phyloP scores from a whole-genome alignment of 1,284 basidiomycete species.

The Boletus sp. region DNA sequence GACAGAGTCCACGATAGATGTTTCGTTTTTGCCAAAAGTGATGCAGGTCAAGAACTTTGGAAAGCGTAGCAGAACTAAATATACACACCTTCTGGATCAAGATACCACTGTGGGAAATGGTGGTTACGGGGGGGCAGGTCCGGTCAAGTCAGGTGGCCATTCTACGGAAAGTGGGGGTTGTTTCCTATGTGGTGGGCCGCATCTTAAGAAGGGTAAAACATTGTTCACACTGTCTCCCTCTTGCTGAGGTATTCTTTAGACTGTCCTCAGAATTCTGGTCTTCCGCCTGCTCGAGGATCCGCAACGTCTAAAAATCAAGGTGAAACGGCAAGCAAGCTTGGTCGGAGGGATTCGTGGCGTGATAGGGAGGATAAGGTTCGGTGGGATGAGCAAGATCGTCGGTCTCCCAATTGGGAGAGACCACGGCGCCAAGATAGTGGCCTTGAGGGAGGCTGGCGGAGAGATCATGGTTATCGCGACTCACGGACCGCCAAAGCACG shows the following conservation, averaged over 20 bases:
- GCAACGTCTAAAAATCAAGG: constrained; percentile 54
- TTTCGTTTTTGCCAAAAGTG: constrained; percentile 86
- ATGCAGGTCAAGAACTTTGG: constrained; percentile 99
- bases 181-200: constrained; percentile 90
- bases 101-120: constrained; percentile 76
- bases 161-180: constrained; percentile 71
- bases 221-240: neutral
- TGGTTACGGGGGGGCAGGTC: constrained; percentile 70
- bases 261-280: constrained; percentile 72
- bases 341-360: constrained; percentile 47
- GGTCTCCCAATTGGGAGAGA: constrained; percentile 33
- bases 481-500: constrained; percentile 27
- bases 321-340: constrained; percentile 46
- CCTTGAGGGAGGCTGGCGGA: constrained; percentile 28
- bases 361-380: constrained; percentile 39
- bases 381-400: constrained; percentile 28
- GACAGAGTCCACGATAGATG: constrained; percentile 85
- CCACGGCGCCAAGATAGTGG: constrained; percentile 33
- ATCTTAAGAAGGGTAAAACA: constrained; percentile 81
- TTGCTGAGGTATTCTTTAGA: constrained; percentile 46
- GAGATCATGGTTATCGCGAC: constrained; percentile 30
- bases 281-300: constrained; percentile 43
- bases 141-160: constrained; percentile 59
- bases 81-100: constrained; percentile 94
- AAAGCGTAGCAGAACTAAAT: constrained; percentile 90